Evolutionary conservation across 192 early-diverging fungal genomes (phyloP).

Genomic region (Backusella westeae): DNA sequence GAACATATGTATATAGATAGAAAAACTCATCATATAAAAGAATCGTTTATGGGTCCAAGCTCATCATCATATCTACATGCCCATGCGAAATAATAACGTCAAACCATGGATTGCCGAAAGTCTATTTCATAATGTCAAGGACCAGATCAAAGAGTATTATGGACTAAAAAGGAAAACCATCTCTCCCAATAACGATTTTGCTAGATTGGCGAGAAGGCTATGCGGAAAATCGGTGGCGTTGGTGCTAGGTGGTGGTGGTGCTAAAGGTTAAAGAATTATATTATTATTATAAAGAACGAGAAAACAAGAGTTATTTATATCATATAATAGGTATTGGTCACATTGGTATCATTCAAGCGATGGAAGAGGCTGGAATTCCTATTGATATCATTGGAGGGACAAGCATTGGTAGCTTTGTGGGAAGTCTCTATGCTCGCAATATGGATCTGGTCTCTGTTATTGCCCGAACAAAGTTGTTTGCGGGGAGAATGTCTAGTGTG

Average conservation of each 20-base stretch:
- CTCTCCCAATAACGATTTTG: background rate
- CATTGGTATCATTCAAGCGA: slow-evolving; percentile 85
- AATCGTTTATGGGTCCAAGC: slow-evolving; percentile 91
- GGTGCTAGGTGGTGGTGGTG: slow-evolving; percentile 95
- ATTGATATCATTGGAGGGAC: slow-evolving; percentile 98
- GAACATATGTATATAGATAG: background rate
- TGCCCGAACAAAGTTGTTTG: slow-evolving; percentile 84
- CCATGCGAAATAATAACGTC: slow-evolving; percentile 36
- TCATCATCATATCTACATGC: slow-evolving; percentile 93
- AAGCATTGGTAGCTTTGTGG: slow-evolving; percentile 90
- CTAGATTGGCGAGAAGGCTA: slow-evolving; percentile 83
- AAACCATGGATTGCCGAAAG: slow-evolving; percentile 36
- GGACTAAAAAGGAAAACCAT: slow-evolving; percentile 39
- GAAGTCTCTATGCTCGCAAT: slow-evolving; percentile 88
- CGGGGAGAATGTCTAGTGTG: slow-evolving; percentile 69
- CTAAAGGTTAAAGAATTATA: slow-evolving; percentile 41
- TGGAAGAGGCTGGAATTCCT: slow-evolving; percentile 97
- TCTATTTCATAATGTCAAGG: slow-evolving; percentile 59
- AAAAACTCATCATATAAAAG: slow-evolving; percentile 4
- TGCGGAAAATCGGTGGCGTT: slow-evolving; percentile 89
- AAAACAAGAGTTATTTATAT: too few relatives aligned
- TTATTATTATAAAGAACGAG: too few relatives aligned
- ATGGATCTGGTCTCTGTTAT: slow-evolving; percentile 85
- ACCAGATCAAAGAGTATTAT: slow-evolving; percentile 69
- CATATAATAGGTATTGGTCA: slow-evolving; percentile 71